Evolutionary conservation across 2,329 filamentous ascomycete species (phyloP), one percentile per base, ranked within the genome.

Genomic region (Leptographium galeiforme): DNA sequence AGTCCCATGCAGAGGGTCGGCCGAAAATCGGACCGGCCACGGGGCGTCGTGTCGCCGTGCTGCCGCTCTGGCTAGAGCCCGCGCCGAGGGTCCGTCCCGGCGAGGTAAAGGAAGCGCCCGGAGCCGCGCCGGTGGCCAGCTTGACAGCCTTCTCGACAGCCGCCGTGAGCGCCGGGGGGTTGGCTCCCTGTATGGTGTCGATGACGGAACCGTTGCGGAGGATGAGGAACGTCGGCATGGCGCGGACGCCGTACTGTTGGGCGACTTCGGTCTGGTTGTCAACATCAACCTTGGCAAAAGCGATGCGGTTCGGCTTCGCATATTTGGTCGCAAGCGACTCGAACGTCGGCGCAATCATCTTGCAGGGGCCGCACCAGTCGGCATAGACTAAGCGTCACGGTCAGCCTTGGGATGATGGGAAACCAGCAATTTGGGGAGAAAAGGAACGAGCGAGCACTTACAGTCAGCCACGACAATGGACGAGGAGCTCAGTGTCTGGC

Each of bases 191-290:
- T 64, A 95, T 82, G 36, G 85, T 89, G 59, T 87, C 78, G 64
- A 87, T 77, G 62, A 84, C 80, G 59, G 77, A 74, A 61, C 84
- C 84, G 64, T 80, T 81, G 70, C 87, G 85, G 75, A 89, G 90
- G 68, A 97, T 82, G 66, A 96, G 79, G 71, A 98, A 97, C 51
- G 93, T 97, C 7, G 93, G 93, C 82, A 95, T 90, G 58, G 89
- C 88, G 62, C 82, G 81, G 65, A 97, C 84, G 62, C 81, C 78
- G 72, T 95, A 88, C 60, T 82, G 75, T 63, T 82, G 77, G 13
- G 89, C 81, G 58, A 97, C 83, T 55, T 85, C 80, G 60, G 82
- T 77, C 68, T 95, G 89, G 61, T 77, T 75, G 64, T 96, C 90
- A 64, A 90, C 88, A 73, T 97, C 85, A 72, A 97, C 81, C 71